phyloP scores from a whole-genome alignment of 2,329 filamentous ascomycete genomes.

The Penicillium nordicum region DNA sequence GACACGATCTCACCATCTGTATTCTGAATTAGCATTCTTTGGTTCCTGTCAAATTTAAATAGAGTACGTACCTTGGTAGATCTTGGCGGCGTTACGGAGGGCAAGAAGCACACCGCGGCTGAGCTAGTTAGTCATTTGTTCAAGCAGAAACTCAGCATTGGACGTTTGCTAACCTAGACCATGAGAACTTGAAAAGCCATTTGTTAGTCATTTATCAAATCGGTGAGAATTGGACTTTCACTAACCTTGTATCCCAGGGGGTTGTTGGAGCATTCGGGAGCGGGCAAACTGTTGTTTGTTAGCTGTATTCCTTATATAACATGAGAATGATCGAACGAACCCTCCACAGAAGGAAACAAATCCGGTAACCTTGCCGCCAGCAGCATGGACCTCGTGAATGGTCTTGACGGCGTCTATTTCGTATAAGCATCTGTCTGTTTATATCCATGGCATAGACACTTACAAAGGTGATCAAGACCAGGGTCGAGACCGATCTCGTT shows the following conservation, averaged over 20 bases:
- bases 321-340: background rate
- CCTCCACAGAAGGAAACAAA: slow-evolving; percentile 87
- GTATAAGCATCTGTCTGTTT: background rate
- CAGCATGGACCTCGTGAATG: slow-evolving; percentile 74
- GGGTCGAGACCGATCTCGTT: slow-evolving; percentile 74
- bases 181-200: slow-evolving; percentile 58
- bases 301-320: background rate
- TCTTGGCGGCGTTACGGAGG: slow-evolving; percentile 78
- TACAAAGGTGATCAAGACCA: slow-evolving; percentile 21
- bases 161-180: slow-evolving; percentile 55
- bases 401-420: slow-evolving; percentile 73
- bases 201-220: background rate
- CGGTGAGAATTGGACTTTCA: background rate
- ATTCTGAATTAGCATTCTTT: background rate
- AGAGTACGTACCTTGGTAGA: slow-evolving; percentile 60
- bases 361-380: slow-evolving; percentile 76
- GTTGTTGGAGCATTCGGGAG: slow-evolving; percentile 76
- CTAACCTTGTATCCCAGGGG: slow-evolving; percentile 76
- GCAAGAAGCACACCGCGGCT: slow-evolving; percentile 79
- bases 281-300: slow-evolving; percentile 48
- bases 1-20: slow-evolving; percentile 64
- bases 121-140: background rate
- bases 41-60: background rate
- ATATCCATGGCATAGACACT: background rate
- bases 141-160: background rate